Percentiles rank a stretch among this genome's conserved stretches.
Conservation (phyloP, 129 eudicot genomes). For the Artemisia tridentata region DNA sequence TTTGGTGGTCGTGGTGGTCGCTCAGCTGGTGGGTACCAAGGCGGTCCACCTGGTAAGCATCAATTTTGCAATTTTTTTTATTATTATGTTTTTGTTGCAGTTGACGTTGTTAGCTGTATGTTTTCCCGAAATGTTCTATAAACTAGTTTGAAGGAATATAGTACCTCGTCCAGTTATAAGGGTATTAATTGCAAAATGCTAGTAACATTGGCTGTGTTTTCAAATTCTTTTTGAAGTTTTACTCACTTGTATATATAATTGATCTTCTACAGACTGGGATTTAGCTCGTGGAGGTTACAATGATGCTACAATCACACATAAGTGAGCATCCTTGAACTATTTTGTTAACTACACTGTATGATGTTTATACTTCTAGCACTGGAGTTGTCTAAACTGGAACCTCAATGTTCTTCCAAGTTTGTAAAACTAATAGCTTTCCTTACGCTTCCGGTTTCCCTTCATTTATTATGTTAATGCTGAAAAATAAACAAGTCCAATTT, state of each 20-base stretch:
- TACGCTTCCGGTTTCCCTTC: too few species aligned
- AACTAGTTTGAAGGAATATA: too few species aligned
- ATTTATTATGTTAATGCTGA: too few species aligned
- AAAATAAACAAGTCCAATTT: too few species aligned
- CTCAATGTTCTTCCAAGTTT: too few species aligned
- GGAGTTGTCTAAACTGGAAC: too few species aligned
- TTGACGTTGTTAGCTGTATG: not conserved
- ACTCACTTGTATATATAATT: not conserved
- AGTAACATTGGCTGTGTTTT: not conserved
- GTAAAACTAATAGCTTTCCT: too few species aligned
- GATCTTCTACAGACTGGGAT: constrained; percentile 72
- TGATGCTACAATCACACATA: constrained; percentile 54
- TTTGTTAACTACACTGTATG: too few species aligned
- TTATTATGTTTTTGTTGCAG: not conserved
- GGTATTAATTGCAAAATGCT: not conserved
- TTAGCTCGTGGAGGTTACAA: constrained; percentile 71
- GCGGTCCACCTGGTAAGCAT: constrained; percentile 62
- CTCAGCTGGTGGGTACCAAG: constrained; percentile 66
- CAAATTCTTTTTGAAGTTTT: constrained; percentile 5
- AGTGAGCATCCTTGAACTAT: constrained; percentile 36
- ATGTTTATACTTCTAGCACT: too few species aligned
- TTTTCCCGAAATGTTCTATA: not conserved
- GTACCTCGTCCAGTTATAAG: too few species aligned
- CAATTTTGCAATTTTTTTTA: not conserved
- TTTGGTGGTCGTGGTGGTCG: constrained; percentile 37